These are phyloP conservation scores for Hypholoma sublateritium DNA, from an alignment of 768 basidiomycete species.

Conservation along the genomic window DNA sequence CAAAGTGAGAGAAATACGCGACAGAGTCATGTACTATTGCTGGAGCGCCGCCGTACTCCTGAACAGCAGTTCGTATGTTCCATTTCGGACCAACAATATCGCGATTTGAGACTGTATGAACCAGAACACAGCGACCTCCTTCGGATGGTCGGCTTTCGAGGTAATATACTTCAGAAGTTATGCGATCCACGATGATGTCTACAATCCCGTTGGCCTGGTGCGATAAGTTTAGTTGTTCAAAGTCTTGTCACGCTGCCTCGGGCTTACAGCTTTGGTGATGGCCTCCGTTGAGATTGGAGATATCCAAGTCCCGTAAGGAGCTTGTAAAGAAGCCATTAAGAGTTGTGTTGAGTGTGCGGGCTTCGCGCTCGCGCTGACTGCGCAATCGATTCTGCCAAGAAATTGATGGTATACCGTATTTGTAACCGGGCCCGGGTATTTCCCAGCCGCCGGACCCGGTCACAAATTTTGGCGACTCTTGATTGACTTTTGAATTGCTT, in stretches of 20 bases:
- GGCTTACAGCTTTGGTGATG: constrained; percentile 1
- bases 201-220: constrained; percentile 33
- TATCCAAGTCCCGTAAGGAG: constrained; percentile 4
- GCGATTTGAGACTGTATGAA: constrained; percentile 44
- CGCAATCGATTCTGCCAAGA: too few species aligned
- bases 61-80: constrained; percentile 61
- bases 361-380: too few species aligned
- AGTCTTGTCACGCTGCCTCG: too few species aligned
- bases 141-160: constrained; percentile 59
- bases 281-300: constrained; percentile 2
- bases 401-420: too few species aligned
- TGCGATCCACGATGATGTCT: constrained; percentile 59
- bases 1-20: constrained; percentile 59
- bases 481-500: too few species aligned
- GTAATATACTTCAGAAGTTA: constrained; percentile 55
- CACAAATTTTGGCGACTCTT: too few species aligned
- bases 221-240: neutral
- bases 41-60: constrained; percentile 73
- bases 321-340: neutral
- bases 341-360: too few species aligned
- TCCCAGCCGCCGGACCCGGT: too few species aligned
- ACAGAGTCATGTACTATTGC: constrained; percentile 49
- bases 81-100: constrained; percentile 58
- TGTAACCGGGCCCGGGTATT: too few species aligned
- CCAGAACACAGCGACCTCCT: constrained; percentile 51